Base-by-base conservation (phyloP, 306 rosid genomes). In the Malus orientalis region DNA sequence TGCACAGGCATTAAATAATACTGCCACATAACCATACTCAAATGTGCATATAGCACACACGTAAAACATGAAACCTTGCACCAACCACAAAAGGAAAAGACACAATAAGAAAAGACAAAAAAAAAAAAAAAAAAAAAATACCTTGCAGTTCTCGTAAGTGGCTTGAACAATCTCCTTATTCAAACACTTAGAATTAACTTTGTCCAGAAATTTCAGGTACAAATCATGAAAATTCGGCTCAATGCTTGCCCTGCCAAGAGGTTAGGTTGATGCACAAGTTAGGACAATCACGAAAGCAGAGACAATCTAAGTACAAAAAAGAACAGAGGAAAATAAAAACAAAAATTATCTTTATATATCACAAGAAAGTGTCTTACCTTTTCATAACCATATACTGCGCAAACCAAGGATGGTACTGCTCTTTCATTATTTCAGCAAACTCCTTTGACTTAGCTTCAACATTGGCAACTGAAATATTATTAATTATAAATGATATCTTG, bases 301-400 rank as follows among this genome's bases (percentile, higher is more conserved):
- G 22, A n/a, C 27, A 18, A 71, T 4, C 20, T 70, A 22, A 18
- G 23, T 23, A 53, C 13, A 38, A 27, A 38, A 29, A 47, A 33
- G 11, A 27, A 16, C 8, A 12, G 22, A 22, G 15, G 54, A 49
- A 49, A 15, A 1, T 15, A 49, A 49, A 49, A 49, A 14, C 20
- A 15, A 25, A 36, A 8, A n/a, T 29, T 45, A 18, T 62, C 14
- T 36, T 62, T 67, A 70, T 29, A 32, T 5, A 22, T 25, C 22
- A 23, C 15, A 47, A 29, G n/a, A 13, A 49, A 20, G 23, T 42
- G 1, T 36, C 86, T 30, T 57, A 96, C 99, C 99, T 96, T 87
- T 96, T 96, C 99, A 93, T 93, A 61, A 96, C 99, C 97, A 96
- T 93, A 83, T 96, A 96, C 81, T 96, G 91, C 0, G 99, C 98